These are phyloP conservation scores for Wickerhamomyces sp. DNA, from an alignment of 1,139 yeast genomes.

Conservation along the genomic window DNA sequence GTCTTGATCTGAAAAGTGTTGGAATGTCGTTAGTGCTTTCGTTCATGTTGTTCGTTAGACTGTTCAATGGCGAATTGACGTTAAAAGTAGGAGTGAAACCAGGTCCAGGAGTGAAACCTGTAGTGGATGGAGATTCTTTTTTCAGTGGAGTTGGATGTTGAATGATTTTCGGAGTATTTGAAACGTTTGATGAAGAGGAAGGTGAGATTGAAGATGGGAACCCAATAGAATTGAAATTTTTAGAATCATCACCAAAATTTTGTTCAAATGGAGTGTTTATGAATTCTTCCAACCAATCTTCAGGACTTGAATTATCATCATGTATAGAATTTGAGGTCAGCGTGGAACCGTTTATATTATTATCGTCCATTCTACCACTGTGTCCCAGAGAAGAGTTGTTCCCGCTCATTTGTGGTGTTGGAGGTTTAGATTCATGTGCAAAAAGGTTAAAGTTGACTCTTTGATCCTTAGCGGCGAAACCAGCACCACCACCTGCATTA, in stretches of 20 bases:
- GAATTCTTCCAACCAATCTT: constrained; percentile 67
- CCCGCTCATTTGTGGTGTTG: constrained; percentile 9
- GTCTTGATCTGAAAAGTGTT: constrained; percentile 54
- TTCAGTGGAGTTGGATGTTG: background rate
- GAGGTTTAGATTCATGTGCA: constrained; percentile 13
- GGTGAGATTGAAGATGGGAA: constrained; percentile 35
- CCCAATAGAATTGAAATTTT: constrained; percentile 54
- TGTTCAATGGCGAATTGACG: background rate
- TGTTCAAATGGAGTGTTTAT: constrained; percentile 58
- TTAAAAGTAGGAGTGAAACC: background rate
- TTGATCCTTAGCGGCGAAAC: constrained; percentile 19
- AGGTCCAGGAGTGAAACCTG: constrained; percentile 1
- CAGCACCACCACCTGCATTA: constrained; percentile 28
- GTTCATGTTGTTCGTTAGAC: too few species aligned
- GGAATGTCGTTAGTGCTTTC: constrained; percentile 34
- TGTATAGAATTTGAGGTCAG: constrained; percentile 12
- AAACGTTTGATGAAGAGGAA: constrained; percentile 8
- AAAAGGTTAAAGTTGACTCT: constrained; percentile 19
- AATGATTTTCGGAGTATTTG: background rate
- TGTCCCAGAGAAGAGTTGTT: constrained; percentile 2
- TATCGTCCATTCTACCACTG: constrained; percentile 7
- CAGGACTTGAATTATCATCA: constrained; percentile 18
- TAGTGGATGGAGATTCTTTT: background rate
- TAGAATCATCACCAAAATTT: constrained; percentile 29
- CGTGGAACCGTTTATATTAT: constrained; percentile 9